These are phyloP conservation scores for Boletales sp. DNA, from an alignment of 768 basidiomycete species.

Conservation along the genomic window DNA sequence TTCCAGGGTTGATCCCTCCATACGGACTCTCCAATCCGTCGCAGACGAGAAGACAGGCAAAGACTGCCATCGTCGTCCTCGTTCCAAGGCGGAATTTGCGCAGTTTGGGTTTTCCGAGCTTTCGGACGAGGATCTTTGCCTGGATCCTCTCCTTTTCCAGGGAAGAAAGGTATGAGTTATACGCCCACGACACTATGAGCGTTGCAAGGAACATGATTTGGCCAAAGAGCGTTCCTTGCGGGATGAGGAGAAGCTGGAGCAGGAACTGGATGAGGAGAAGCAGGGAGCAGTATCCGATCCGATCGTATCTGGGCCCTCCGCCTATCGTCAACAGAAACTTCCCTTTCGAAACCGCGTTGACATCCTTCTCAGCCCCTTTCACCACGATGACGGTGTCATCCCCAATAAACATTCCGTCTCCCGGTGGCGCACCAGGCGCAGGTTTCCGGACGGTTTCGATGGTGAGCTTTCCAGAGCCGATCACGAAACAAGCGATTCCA, in stretches of 20 bases:
- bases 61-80: slow-evolving; percentile 22
- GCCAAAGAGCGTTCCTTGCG: slow-evolving; percentile 33
- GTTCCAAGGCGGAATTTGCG: slow-evolving; percentile 21
- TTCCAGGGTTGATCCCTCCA: slow-evolving; percentile 4
- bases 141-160: slow-evolving; percentile 35
- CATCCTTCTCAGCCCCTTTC: slow-evolving; percentile 28
- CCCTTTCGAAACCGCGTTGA: slow-evolving; percentile 32
- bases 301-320: slow-evolving; percentile 11
- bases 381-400: slow-evolving; percentile 27
- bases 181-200: slow-evolving; percentile 32
- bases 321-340: slow-evolving; percentile 21
- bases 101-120: slow-evolving; percentile 12
- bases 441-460: slow-evolving; percentile 16
- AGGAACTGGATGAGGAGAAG: slow-evolving; percentile 33
- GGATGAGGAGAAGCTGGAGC: slow-evolving; percentile 33
- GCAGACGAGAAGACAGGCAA: slow-evolving; percentile 23
- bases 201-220: slow-evolving; percentile 33
- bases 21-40: slow-evolving; percentile 20
- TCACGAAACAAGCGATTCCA: slow-evolving; percentile 27
- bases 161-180: slow-evolving; percentile 35
- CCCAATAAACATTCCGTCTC: slow-evolving; percentile 30
- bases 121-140: slow-evolving; percentile 13
- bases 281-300: slow-evolving; percentile 28
- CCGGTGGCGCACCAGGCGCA: slow-evolving; percentile 24
- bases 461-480: slow-evolving; percentile 27